Conservation (phyloP, 179 eudicot species). For the Nepenthes alata region DNA sequence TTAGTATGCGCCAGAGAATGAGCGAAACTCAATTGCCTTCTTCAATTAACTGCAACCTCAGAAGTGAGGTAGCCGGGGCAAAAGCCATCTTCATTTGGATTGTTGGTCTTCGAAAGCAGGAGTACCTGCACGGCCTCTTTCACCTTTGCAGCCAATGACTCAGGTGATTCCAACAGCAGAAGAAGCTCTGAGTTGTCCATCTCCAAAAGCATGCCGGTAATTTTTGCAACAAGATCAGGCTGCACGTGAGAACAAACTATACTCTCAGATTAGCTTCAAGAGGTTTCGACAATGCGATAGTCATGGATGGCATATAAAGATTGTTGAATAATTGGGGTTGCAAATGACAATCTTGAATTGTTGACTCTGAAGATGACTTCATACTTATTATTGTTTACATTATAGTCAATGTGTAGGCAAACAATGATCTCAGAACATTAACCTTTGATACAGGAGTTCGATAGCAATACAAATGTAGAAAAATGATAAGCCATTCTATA, state of each 20-base stretch:
- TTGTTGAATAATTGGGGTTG: too few relatives aligned
- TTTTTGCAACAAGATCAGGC: slow-evolving; percentile 62
- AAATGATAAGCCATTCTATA: background rate
- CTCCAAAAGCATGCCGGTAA: slow-evolving; percentile 78
- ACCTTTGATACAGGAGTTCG: too few relatives aligned
- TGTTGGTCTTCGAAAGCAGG: slow-evolving; percentile 29
- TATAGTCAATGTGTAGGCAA: too few relatives aligned
- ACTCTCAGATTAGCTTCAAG: too few relatives aligned
- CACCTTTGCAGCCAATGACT: slow-evolving; percentile 39
- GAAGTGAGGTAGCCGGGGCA: slow-evolving; percentile 26
- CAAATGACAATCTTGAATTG: too few relatives aligned
- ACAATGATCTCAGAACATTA: too few relatives aligned
- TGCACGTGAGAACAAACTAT: slow-evolving; percentile 9
- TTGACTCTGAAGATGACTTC: too few relatives aligned
- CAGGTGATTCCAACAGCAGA: slow-evolving; percentile 49
- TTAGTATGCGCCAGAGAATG: background rate
- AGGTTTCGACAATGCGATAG: too few relatives aligned
- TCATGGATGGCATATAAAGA: too few relatives aligned
- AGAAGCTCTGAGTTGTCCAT: slow-evolving; percentile 63
- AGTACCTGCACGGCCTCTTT: slow-evolving; percentile 58
- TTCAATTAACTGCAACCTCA: slow-evolving; percentile 40
- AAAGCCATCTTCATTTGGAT: slow-evolving; percentile 22
- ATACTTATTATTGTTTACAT: too few relatives aligned
- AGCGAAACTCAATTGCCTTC: background rate
- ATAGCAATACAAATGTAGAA: too few relatives aligned